Conservation (phyloP, 257 asterid genomes). For the Solanum virginianum region DNA sequence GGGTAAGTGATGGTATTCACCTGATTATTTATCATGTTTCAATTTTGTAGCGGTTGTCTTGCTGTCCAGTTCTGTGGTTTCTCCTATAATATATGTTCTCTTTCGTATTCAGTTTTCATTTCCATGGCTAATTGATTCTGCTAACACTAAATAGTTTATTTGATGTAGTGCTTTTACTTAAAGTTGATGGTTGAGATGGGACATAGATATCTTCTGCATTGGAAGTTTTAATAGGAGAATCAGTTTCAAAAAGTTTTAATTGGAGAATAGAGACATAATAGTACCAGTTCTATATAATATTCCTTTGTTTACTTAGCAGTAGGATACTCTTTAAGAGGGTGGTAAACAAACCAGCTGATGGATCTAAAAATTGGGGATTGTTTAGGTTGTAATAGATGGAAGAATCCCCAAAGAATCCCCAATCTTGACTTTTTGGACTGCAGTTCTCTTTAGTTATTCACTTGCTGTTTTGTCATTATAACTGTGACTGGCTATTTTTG, state of each 20-base stretch:
- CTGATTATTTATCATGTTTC: not conserved
- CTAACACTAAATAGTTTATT: not conserved
- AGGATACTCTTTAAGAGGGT: not conserved
- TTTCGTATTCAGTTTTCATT: not conserved
- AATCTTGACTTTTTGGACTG: not conserved
- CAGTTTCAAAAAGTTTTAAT: not conserved
- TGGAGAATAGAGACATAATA: not conserved
- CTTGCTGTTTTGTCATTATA: not conserved
- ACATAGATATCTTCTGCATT: not conserved
- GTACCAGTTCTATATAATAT: not conserved
- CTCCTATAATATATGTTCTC: not conserved
- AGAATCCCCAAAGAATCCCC: not conserved
- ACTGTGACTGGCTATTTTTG: not conserved
- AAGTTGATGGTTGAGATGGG: not conserved
- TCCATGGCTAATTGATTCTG: not conserved
- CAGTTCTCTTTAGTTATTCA: not conserved
- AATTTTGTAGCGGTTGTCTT: not conserved
- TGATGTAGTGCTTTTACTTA: not conserved
- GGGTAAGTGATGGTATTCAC: slow-evolving; percentile 44
- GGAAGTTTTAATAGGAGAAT: not conserved
- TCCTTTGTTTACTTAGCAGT: not conserved
- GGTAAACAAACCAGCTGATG: not conserved
- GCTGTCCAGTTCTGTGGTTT: not conserved
- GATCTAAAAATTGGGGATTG: not conserved
- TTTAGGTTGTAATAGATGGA: not conserved